Conservation (phyloP, 2,329 filamentous ascomycete genomes). For the Leptographium wingfieldii region DNA sequence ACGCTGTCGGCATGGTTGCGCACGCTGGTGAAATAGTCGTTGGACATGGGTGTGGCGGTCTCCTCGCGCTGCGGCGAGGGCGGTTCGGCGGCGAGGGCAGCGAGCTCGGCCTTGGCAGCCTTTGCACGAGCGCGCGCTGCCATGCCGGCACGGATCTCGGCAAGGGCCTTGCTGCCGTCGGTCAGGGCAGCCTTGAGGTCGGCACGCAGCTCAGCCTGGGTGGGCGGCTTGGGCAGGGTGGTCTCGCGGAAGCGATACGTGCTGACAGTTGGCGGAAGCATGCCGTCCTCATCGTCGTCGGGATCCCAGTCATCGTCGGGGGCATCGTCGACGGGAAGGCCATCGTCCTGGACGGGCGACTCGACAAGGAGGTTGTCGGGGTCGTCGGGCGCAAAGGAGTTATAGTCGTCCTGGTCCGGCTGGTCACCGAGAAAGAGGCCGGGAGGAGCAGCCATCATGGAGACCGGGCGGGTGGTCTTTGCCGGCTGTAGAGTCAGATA, state of each 20-base stretch:
- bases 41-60: constrained; percentile 1
- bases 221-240: constrained; percentile 70
- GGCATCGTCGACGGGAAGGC: constrained; percentile 10
- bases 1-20: constrained; percentile 6
- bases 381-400: neutral
- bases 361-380: constrained; percentile 28
- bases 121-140: constrained; percentile 22
- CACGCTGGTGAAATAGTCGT: neutral
- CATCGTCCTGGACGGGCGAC: constrained; percentile 30
- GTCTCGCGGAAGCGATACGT: constrained; percentile 84
- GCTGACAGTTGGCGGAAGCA: constrained; percentile 94
- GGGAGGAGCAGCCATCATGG: neutral
- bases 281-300: constrained; percentile 54
- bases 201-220: constrained; percentile 62
- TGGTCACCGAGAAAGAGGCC: neutral
- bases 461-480: neutral
- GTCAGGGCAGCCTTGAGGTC: constrained; percentile 54
- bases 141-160: constrained; percentile 26
- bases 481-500: neutral
- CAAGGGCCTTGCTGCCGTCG: constrained; percentile 55
- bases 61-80: constrained; percentile 4
- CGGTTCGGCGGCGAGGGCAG: neutral
- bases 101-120: constrained; percentile 9
- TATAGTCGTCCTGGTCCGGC: neutral
- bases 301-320: constrained; percentile 22